Conservation (phyloP, 1,284 basidiomycete species). For the Inonotus obliquus region DNA sequence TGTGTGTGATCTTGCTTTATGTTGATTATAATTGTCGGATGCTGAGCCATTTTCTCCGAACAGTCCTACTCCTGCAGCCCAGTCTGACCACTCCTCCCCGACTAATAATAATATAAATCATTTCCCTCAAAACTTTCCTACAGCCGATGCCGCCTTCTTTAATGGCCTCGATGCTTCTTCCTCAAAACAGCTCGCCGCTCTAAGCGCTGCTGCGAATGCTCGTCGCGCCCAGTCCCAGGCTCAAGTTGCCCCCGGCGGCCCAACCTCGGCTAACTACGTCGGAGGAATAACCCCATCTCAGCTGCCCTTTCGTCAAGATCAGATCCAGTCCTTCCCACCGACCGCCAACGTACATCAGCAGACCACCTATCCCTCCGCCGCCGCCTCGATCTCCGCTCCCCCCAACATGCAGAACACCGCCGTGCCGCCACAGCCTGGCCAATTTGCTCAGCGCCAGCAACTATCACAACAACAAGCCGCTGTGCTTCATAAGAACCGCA, state of each 20-base stretch:
- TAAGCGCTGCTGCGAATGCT: conserved; percentile 58
- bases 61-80: background rate
- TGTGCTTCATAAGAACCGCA: conserved; percentile 40
- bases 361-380: conserved; percentile 21
- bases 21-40: background rate
- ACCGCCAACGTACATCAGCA: conserved; percentile 25
- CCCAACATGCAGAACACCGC: conserved; percentile 17
- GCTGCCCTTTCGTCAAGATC: conserved; percentile 16
- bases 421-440: conserved; percentile 20
- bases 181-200: conserved; percentile 72
- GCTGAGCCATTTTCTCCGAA: conserved; percentile 5
- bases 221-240: conserved; percentile 44
- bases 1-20: conserved; percentile 7
- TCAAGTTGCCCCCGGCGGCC: conserved; percentile 41
- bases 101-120: background rate
- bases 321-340: conserved; percentile 25
- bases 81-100: background rate
- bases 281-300: conserved; percentile 42
- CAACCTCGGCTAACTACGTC: conserved; percentile 64
- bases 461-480: conserved; percentile 22
- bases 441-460: conserved; percentile 37
- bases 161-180: conserved; percentile 44
- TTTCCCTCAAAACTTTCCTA: background rate
- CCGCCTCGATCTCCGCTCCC: conserved; percentile 16
- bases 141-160: conserved; percentile 31